phyloP scores from a whole-genome alignment of 148 eudicot species.

The Diospyros lotus region DNA sequence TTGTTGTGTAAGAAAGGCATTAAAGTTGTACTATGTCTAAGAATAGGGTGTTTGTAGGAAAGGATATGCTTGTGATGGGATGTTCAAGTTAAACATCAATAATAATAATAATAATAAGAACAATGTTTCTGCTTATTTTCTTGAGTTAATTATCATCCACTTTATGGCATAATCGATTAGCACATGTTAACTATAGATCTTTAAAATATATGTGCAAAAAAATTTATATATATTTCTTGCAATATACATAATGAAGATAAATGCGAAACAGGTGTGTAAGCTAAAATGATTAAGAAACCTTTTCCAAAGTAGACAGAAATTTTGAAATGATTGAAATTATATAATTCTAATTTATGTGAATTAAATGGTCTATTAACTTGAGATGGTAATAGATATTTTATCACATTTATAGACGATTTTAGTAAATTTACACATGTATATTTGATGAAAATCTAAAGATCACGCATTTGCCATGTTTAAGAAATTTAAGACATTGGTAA shows the following conservation, averaged over 20 bases:
- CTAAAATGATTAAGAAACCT: conserved; percentile 7
- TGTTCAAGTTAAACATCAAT: conserved; percentile 11
- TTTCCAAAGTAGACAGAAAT: neutral
- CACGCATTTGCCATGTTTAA: neutral
- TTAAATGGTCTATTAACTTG: neutral
- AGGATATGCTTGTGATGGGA: conserved; percentile 15
- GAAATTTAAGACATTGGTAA: neutral
- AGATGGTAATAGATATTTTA: conserved; percentile 11
- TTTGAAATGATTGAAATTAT: neutral
- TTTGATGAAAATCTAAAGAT: neutral
- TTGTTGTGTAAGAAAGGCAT: no score
- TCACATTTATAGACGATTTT: conserved; percentile 11
- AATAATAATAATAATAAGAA: no score
- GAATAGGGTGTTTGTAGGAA: conserved; percentile 10
- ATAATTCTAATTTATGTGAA: conserved; percentile 18
- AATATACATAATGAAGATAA: neutral
- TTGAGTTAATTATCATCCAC: neutral
- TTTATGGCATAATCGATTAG: conserved; percentile 14
- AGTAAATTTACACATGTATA: conserved; percentile 9
- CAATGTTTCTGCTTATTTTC: neutral
- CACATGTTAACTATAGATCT: conserved; percentile 1
- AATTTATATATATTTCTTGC: no score
- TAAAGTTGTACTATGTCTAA: neutral
- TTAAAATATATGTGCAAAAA: no score
- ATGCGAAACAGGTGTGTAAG: conserved; percentile 6